Conservation (phyloP, 768 basidiomycete species). For the Calocera cornea region DNA sequence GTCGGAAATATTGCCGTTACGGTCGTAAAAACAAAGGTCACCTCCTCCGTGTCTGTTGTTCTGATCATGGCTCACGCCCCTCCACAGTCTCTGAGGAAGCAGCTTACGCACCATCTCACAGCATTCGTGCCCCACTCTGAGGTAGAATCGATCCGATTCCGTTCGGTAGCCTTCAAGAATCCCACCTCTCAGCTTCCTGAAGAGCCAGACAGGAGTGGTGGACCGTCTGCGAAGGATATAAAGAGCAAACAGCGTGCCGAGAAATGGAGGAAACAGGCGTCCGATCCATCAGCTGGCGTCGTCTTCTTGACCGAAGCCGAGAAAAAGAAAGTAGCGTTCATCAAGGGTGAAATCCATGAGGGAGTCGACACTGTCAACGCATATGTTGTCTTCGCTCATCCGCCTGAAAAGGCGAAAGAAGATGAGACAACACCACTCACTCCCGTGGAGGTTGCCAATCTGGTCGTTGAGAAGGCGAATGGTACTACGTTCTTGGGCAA, state of each 20-base stretch:
- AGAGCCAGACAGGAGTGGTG: constrained; percentile 32
- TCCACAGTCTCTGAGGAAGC: constrained; percentile 54
- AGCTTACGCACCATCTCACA: constrained; percentile 63
- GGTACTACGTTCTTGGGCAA: constrained; percentile 62
- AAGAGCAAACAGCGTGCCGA: constrained; percentile 13
- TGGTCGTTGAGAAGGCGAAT: constrained; percentile 48
- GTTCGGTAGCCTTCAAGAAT: constrained; percentile 78
- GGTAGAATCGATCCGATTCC: constrained; percentile 87
- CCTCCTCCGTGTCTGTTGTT: constrained; percentile 17
- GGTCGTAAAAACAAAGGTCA: constrained; percentile 61
- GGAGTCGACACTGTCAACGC: constrained; percentile 65
- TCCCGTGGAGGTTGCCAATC: constrained; percentile 45
- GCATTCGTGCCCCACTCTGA: constrained; percentile 57
- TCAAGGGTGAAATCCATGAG: constrained; percentile 80
- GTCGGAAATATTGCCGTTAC: constrained; percentile 76
- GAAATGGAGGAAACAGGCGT: constrained; percentile 11
- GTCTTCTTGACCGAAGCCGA: constrained; percentile 60
- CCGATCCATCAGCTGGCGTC: background rate
- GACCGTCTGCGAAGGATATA: constrained; percentile 18
- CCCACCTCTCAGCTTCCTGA: constrained; percentile 55
- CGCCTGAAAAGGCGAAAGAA: constrained; percentile 1
- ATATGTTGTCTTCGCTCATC: constrained; percentile 82
- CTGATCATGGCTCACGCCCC: constrained; percentile 2
- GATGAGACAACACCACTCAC: background rate
- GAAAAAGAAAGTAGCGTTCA: constrained; percentile 89